Evolutionary conservation across 2,329 filamentous ascomycete genomes (phyloP), one percentile per base, ranked within the genome.

Genomic region (Claviceps pazoutovae): DNA sequence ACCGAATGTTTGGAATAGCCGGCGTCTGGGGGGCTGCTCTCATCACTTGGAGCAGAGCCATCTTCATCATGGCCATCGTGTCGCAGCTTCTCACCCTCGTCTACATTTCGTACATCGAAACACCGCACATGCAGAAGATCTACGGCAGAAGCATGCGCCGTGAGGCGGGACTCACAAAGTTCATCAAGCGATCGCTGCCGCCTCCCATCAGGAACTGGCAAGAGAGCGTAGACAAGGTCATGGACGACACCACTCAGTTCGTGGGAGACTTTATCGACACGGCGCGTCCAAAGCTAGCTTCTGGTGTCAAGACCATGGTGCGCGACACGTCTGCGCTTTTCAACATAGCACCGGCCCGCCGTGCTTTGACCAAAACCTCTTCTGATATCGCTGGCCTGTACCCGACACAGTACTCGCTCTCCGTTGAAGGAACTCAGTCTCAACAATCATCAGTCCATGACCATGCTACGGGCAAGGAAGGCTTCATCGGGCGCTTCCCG

Each of bases 121-220:
- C 90, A 54, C 93, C 91, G 14, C 93, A 98, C 66, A 97, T 98
- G 90, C 87, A 95, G 66, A 97, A 95, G 74, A 79, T 97, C 17
- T 98, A 98, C 62, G 91, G 93, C 43, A 77, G 83, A 59, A 84
- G 82, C 59, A 73, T 98, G 46, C 84, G 93, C 54, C 74, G 84
- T 57, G 88, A 95, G 65, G 93, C 93, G 11, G 93, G 93, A 48
- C 75, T 98, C 41, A 91, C 90, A 54, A 94, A 90, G 70, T 96
- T 88, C 61, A 78, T 98, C 64, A 88, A 88, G 66, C 82, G 86
- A 56, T 88, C 89, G 11, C 72, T 98, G 23, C 93, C 93, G 3
- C 80, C 83, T 2, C 86, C 88, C 2, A 79, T 98, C 42, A 83
- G 86, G 61, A 83, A 85, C 57, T 87, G 87, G 75, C 86, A 91